Conservation (phyloP, 306 rosid species). For the Cucurbita maxima region DNA sequence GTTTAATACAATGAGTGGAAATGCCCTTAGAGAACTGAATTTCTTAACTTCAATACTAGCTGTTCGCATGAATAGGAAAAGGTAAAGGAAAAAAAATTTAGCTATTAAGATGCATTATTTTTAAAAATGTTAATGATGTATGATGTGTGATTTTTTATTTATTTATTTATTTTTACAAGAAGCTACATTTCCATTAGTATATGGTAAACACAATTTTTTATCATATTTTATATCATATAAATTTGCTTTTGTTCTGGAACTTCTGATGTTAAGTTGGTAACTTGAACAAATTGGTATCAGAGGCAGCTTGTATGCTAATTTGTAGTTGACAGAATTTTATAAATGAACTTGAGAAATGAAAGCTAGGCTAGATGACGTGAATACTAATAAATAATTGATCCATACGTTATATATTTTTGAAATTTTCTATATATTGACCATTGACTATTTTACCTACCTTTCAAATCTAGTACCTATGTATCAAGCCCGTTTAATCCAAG, state of each 20-base stretch:
- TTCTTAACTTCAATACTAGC: conserved; percentile 84
- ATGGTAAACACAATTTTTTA: not conserved
- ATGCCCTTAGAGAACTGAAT: conserved; percentile 68
- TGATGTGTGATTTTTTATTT: not conserved
- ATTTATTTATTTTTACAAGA: not conserved
- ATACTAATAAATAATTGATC: not conserved
- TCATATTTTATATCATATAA: not conserved
- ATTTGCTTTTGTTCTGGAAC: not conserved
- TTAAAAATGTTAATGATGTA: not conserved
- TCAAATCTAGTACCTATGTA: not conserved
- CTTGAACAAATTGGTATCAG: not conserved
- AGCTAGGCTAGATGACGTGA: not conserved
- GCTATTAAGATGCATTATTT: not conserved
- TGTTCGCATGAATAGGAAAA: conserved; percentile 73
- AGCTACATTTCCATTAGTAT: not conserved
- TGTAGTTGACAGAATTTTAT: not conserved
- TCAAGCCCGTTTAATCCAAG: not conserved
- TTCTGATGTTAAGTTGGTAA: not conserved
- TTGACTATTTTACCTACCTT: not conserved
- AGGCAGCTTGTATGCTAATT: not conserved
- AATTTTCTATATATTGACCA: not conserved
- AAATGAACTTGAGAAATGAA: not conserved
- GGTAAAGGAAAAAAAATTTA: conserved; percentile 20
- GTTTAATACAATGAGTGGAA: conserved; percentile 56
- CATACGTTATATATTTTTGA: not conserved